Evolutionary conservation across 192 early-diverging fungal genomes (phyloP), one percentile per base, ranked within the genome.

Genomic region (Linnemannia schmuckeri): DNA sequence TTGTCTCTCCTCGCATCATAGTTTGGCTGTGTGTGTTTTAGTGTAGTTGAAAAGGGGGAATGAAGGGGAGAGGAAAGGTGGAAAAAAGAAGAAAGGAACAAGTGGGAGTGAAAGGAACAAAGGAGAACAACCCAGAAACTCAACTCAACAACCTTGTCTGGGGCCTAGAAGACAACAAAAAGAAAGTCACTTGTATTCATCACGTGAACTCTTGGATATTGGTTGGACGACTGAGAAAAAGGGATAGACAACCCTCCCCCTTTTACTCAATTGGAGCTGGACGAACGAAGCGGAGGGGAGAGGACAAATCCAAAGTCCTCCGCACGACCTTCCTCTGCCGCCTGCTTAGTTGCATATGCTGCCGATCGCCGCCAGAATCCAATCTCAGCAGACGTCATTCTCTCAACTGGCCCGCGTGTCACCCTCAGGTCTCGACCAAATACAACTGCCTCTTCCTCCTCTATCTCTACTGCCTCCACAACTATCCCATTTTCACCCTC

Each of bases 1-100:
- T 81, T 75, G 79, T 78, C 5, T 87, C 85, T 81, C 76, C 85
- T 35, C 75, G 70, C 85, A 87, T 87, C 81, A 82, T 82, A 55
- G 13, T 57, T 63, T 72, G 46, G 30, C 55, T 79, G 42, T 52
- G 33, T 75, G 40, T 76, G 40, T 76, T 18, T 47, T 22, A 41
- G n/a, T 66, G 37, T 38, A 72, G 18, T 70, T 17, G 61, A 61
- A 68, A 49, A 41, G 12, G 27, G 18, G 38, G 74, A n/a, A 72
- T 20, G 27, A 40, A 47, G 47, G 33, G 35, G 3, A 15, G 41
- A 49, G 35, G 66, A 42, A 22, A n/a, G 71, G 49, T 18, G 66
- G 52, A 57, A 22, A 35, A n/a, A 41, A 12, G 47, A 68, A 74
- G 46, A n/a, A 63, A 66, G 44, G 20, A 79, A 61, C 7, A 63